Evolutionary conservation across 2,329 filamentous ascomycete species (phyloP).

Genomic region (Metarhizium brunneum): DNA sequence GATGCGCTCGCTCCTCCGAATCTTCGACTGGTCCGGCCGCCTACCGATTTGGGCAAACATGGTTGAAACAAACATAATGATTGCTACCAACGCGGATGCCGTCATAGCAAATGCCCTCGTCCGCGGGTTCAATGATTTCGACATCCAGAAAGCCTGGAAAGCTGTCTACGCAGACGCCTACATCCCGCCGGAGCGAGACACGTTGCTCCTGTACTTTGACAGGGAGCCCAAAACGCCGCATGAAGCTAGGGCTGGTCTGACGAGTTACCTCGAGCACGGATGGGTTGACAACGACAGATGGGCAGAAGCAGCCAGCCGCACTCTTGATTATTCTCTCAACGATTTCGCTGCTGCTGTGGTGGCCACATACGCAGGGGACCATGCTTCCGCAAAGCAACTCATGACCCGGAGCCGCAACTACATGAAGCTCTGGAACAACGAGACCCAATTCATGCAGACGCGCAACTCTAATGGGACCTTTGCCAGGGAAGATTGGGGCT

Average conservation of each 20-base stretch:
- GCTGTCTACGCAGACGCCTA: constrained; percentile 35
- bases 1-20: constrained; percentile 34
- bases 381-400: constrained; percentile 20
- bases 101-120: constrained; percentile 36
- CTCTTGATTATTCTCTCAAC: constrained; percentile 37
- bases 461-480: constrained; percentile 36
- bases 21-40: constrained; percentile 36
- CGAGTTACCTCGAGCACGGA: constrained; percentile 31
- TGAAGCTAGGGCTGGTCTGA: constrained; percentile 35
- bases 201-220: constrained; percentile 34
- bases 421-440: constrained; percentile 29
- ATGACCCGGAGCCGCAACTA: constrained; percentile 30
- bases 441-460: constrained; percentile 36
- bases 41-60: constrained; percentile 40
- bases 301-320: constrained; percentile 35
- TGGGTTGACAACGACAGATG: constrained; percentile 39
- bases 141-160: constrained; percentile 32
- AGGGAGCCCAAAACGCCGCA: constrained; percentile 34
- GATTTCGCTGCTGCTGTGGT: constrained; percentile 35
- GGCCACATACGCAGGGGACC: constrained; percentile 25
- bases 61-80: constrained; percentile 41
- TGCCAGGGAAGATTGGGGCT: constrained; percentile 33
- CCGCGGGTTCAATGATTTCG: constrained; percentile 31
- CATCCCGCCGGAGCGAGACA: constrained; percentile 32
- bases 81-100: constrained; percentile 37